These are phyloP conservation scores for Straminergon stramineum DNA, from an alignment of 225 moss, liverwort and hornwort genomes.

Conservation along the genomic window DNA sequence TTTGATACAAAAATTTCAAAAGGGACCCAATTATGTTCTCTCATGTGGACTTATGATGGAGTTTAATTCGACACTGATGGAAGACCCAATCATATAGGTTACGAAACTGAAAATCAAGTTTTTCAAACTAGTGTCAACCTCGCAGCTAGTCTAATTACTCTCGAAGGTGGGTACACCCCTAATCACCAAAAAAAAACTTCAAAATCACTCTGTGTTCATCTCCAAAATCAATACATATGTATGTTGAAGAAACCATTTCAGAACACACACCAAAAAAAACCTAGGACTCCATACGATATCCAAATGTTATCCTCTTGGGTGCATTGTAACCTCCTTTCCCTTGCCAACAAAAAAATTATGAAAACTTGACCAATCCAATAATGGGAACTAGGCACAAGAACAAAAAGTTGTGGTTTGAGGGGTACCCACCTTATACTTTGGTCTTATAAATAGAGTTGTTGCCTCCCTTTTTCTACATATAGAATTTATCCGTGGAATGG, in stretches of 20 bases:
- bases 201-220: background rate
- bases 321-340: fast-evolving
- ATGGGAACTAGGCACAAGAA: background rate
- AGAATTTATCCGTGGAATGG: too few relatives aligned
- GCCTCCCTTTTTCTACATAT: too few relatives aligned
- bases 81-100: background rate
- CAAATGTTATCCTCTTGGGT: background rate
- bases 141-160: too few relatives aligned
- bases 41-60: background rate
- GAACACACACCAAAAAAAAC: background rate
- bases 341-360: background rate
- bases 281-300: background rate
- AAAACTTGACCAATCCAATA: background rate
- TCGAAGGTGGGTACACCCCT: background rate
- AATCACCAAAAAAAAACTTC: fast-evolving
- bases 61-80: background rate
- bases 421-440: too few relatives aligned
- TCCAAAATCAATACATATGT: too few relatives aligned
- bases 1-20: background rate
- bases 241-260: background rate
- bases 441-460: too few relatives aligned
- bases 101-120: background rate
- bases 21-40: background rate
- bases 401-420: background rate
- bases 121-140: background rate